Evolutionary conservation across 1,284 basidiomycete genomes (phyloP), one percentile per base, ranked within the genome.

Genomic region (Apiotrichum montevideense): DNA sequence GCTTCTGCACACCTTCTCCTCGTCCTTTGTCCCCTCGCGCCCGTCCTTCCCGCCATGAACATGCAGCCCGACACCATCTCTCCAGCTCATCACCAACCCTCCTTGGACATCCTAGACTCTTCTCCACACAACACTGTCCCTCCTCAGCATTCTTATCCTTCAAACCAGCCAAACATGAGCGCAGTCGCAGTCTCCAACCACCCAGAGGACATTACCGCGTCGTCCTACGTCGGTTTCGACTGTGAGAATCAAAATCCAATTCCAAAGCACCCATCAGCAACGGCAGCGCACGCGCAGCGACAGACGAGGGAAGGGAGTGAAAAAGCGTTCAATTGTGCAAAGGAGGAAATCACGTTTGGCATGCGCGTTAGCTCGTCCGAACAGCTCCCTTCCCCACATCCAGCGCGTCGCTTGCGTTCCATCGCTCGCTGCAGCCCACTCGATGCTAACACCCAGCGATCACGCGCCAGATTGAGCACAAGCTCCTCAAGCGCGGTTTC

Each of bases 401-500:
- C 29, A 29, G 29, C 29, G 29, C 29, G 29, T 29, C 29, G 29
- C 29, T 29, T 29, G 29, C 29, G 3, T 3, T 29, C 29, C 29
- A 29, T 29, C 29, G 29, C 29, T 29, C 29, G 29, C 29, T 29
- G 29, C 29, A 29, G 29, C 29, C 29, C 29, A 29, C 29, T 3
- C 29, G 29, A 29, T 29, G 41, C 49, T 52, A 41, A 58, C 56
- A 34, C 37, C 11, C 52, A 78, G 77, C 87, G 66, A 95, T 98
- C 79, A 96, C 95, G 54, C 85, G 87, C 74, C 95, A 98, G 80
- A 97, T 98, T 73, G 95, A 98, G 83, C 88, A 93, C 82, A 98
- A 98, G 84, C 87, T 98, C 68, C 85, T 98, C 79, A 98, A 98
- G 81, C 87, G 95, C 66, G 95, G 94, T 61, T 98, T 97, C 82